phyloP scores from a whole-genome alignment of 73 alveolate genomes.

The Diophrys appendiculata region DNA sequence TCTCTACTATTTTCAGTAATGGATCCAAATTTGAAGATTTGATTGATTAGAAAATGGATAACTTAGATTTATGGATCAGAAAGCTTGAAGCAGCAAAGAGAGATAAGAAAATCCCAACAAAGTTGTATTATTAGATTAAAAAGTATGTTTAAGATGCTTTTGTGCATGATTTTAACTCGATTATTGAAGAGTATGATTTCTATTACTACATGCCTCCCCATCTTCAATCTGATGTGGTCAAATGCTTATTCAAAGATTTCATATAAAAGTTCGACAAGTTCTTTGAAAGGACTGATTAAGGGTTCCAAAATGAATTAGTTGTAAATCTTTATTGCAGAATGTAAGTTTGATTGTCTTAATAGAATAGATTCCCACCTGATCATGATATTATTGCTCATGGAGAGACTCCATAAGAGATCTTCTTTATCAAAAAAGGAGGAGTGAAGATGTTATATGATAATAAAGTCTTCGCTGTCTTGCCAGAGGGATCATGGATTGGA shows the following conservation, averaged over 20 bases:
- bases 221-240: slow-evolving; percentile 35
- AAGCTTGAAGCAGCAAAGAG: not conserved
- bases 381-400: slow-evolving; percentile 15
- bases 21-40: slow-evolving; percentile 32
- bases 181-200: slow-evolving; percentile 47
- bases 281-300: slow-evolving; percentile 7
- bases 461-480: slow-evolving; percentile 20
- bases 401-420: slow-evolving; percentile 11
- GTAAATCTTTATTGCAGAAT: not conserved
- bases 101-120: slow-evolving; percentile 9
- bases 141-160: slow-evolving; percentile 50
- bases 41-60: slow-evolving; percentile 29
- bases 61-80: slow-evolving; percentile 10
- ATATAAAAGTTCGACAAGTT: not conserved
- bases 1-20: slow-evolving; percentile 21
- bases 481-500: slow-evolving; percentile 29
- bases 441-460: slow-evolving; percentile 27
- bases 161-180: slow-evolving; percentile 39
- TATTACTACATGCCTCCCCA: slow-evolving; percentile 44
- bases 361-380: slow-evolving; percentile 13
- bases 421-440: slow-evolving; percentile 42
- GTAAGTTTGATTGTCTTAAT: not conserved
- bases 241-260: not conserved
- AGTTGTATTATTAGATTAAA: slow-evolving; percentile 20
- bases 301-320: slow-evolving; percentile 7